Conservation (phyloP, 768 basidiomycete species). For the Psilocybe subaeruginosa region DNA sequence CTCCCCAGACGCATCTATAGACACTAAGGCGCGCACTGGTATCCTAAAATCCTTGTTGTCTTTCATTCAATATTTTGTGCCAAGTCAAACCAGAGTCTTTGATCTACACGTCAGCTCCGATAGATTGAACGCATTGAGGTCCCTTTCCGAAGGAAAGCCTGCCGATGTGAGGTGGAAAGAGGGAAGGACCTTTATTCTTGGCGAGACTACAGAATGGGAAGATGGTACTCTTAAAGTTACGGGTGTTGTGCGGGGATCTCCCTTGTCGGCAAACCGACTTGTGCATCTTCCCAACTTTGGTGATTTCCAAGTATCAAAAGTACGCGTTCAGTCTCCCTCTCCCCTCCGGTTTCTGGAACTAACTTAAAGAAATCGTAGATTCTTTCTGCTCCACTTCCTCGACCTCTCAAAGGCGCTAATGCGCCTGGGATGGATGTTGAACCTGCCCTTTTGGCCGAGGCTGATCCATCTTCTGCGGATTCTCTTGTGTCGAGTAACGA, state of each 20-base stretch:
- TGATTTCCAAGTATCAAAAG: constrained; percentile 86
- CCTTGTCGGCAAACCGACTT: constrained; percentile 80
- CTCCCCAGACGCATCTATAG: constrained; percentile 53
- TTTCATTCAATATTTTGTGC: constrained; percentile 95
- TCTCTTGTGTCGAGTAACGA: constrained; percentile 87
- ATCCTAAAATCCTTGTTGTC: constrained; percentile 89
- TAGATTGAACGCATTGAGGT: constrained; percentile 69
- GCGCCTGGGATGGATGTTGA: constrained; percentile 68
- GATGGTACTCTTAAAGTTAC: constrained; percentile 71
- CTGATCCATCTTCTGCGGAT: constrained; percentile 68
- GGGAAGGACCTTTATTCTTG: constrained; percentile 76
- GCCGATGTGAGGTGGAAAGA: constrained; percentile 82
- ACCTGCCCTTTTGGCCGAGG: constrained; percentile 64
- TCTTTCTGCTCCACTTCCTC: constrained; percentile 58
- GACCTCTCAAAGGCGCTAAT: constrained; percentile 35
- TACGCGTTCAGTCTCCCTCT: constrained; percentile 32
- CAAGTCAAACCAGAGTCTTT: constrained; percentile 74
- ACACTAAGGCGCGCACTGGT: constrained; percentile 63
- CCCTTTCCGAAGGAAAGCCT: constrained; percentile 86
- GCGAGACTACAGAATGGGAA: constrained; percentile 63
- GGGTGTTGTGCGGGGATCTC: constrained; percentile 81
- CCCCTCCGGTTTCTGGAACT: neutral
- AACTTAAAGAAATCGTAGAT: constrained; percentile 50
- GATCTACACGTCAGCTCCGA: constrained; percentile 72
- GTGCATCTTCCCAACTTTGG: constrained; percentile 88